phyloP scores from a whole-genome alignment of 2,329 filamentous ascomycete species.

The Phaeosphaeria sp. region DNA sequence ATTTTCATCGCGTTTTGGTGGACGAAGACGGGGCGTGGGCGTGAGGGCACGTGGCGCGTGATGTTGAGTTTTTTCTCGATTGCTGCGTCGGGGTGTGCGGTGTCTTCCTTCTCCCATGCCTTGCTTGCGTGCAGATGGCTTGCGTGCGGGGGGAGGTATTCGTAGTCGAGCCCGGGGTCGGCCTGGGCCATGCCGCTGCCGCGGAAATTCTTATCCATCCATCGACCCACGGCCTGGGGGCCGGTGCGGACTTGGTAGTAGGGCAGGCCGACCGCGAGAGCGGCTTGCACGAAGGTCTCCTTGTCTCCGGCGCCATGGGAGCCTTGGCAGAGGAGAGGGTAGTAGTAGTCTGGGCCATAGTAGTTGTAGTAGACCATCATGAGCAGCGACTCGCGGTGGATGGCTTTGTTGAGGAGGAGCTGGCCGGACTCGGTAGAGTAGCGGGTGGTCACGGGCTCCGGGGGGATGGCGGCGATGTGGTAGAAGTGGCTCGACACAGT shows the following conservation, averaged over 20 bases:
- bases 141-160: slow-evolving; percentile 21
- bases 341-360: slow-evolving; percentile 61
- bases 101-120: slow-evolving; percentile 15
- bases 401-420: slow-evolving; percentile 57
- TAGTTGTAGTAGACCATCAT: slow-evolving; percentile 64
- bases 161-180: slow-evolving; percentile 27
- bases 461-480: slow-evolving; percentile 50
- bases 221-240: slow-evolving; percentile 38
- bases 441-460: slow-evolving; percentile 34
- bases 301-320: slow-evolving; percentile 56
- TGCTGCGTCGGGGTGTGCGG: neutral
- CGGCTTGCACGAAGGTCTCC: slow-evolving; percentile 57
- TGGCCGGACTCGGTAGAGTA: slow-evolving; percentile 58
- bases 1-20: slow-evolving; percentile 31
- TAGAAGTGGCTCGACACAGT: slow-evolving; percentile 55
- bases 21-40: slow-evolving; percentile 25
- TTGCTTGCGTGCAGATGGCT: slow-evolving; percentile 19
- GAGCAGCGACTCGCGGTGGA: slow-evolving; percentile 56
- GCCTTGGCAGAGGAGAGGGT: slow-evolving; percentile 56
- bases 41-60: slow-evolving; percentile 5
- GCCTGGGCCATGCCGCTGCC: slow-evolving; percentile 25
- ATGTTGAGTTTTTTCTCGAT: slow-evolving; percentile 8
- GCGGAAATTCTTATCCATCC: slow-evolving; percentile 15
- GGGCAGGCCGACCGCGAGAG: slow-evolving; percentile 49
- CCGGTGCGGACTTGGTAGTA: slow-evolving; percentile 51